Evolutionary conservation across 2,329 filamentous ascomycete genomes (phyloP).

Genomic region (Malbranchea cinnamomea): DNA sequence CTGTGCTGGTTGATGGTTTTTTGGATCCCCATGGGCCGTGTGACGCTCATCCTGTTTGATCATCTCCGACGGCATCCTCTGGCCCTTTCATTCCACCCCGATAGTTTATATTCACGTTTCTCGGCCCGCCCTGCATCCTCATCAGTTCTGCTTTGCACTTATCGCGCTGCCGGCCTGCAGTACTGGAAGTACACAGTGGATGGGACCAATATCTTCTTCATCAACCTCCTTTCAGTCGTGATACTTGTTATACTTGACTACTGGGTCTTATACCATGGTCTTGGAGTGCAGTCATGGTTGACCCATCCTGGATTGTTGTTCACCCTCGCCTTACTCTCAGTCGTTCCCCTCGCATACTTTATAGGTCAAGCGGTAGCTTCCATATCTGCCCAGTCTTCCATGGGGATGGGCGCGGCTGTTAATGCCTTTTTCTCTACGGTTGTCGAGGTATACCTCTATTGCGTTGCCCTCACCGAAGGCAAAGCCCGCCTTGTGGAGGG

Average conservation of each 20-base stretch:
- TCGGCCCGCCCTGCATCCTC: constrained; percentile 62
- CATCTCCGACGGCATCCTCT: constrained; percentile 86
- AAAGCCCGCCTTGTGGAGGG: constrained; percentile 90
- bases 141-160: constrained; percentile 88
- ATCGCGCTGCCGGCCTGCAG: constrained; percentile 80
- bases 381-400: constrained; percentile 95
- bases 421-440: constrained; percentile 98
- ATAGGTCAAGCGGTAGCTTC: constrained; percentile 97
- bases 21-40: constrained; percentile 96
- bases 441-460: constrained; percentile 96
- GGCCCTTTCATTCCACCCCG: constrained; percentile 83
- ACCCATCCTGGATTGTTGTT: constrained; percentile 82
- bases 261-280: constrained; percentile 53
- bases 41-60: constrained; percentile 75
- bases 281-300: constrained; percentile 57
- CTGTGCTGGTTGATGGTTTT: constrained; percentile 96
- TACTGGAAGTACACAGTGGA: constrained; percentile 99
- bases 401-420: constrained; percentile 92
- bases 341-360: constrained; percentile 94
- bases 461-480: constrained; percentile 79
- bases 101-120: constrained; percentile 57
- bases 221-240: constrained; percentile 91
- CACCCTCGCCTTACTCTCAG: constrained; percentile 66
- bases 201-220: constrained; percentile 96
- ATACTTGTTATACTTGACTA: constrained; percentile 91